phyloP scores from a whole-genome alignment of 1,284 basidiomycete species.

The Rhodotorula sp. region DNA sequence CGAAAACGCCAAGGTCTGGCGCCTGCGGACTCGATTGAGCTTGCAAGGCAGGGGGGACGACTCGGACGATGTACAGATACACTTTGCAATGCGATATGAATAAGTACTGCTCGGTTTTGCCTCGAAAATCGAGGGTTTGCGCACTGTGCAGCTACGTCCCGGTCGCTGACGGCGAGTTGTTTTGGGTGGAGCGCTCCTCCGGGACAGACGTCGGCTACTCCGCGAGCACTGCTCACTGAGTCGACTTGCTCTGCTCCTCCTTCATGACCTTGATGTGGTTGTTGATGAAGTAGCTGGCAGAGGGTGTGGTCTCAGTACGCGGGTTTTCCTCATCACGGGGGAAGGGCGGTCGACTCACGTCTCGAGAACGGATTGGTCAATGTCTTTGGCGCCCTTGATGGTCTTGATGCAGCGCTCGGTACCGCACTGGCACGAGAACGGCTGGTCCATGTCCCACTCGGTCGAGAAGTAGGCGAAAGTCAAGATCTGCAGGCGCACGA shows the following conservation, averaged over 20 bases:
- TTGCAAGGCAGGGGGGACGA: too few species aligned
- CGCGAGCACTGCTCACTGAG: constrained; percentile 1
- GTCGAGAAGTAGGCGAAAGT: constrained; percentile 67
- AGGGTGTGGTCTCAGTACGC: neutral
- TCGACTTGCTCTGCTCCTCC: constrained; percentile 1
- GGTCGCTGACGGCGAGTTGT: neutral
- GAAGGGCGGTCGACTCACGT: constrained; percentile 9
- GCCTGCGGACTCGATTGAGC: too few species aligned
- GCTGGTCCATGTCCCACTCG: constrained; percentile 69
- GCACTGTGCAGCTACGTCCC: too few species aligned
- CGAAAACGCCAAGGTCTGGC: too few species aligned
- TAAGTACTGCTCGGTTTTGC: too few species aligned
- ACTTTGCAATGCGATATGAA: too few species aligned
- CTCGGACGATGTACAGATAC: too few species aligned
- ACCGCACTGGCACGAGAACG: constrained; percentile 61
- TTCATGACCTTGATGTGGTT: constrained; percentile 37
- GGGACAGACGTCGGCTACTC: neutral
- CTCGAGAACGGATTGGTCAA: constrained; percentile 38
- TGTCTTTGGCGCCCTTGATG: constrained; percentile 52
- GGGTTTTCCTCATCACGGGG: neutral
- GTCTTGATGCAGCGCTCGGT: constrained; percentile 51
- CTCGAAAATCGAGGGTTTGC: too few species aligned
- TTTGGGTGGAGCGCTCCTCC: neutral
- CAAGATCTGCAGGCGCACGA: constrained; percentile 40
- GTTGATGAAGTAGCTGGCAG: constrained; percentile 34